Evolutionary conservation across 2,329 filamentous ascomycete species (phyloP).

Genomic region (Ophiostoma triangulosporum): DNA sequence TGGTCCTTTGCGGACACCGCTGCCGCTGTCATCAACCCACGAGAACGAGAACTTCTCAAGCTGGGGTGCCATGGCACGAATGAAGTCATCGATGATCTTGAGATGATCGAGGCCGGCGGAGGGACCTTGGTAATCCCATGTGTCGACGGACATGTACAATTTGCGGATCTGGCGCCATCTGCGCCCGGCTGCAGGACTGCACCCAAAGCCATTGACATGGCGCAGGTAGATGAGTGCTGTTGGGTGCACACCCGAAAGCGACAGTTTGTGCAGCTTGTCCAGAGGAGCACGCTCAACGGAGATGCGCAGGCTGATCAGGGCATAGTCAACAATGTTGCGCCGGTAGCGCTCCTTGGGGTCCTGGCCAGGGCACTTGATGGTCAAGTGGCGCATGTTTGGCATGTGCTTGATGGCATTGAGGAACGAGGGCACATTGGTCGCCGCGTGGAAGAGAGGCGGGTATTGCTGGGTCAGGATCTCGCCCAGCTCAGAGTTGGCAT

Average conservation of each 20-base stretch:
- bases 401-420: conserved; percentile 58
- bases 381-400: conserved; percentile 58
- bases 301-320: conserved; percentile 74
- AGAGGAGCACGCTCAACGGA: conserved; percentile 63
- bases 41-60: conserved; percentile 62
- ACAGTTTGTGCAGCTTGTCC: conserved; percentile 51
- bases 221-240: conserved; percentile 66
- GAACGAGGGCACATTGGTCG: conserved; percentile 77
- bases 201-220: conserved; percentile 59
- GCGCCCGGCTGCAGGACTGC: conserved; percentile 54
- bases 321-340: conserved; percentile 72
- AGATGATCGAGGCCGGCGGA: conserved; percentile 54
- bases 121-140: conserved; percentile 48
- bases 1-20: conserved; percentile 41
- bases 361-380: conserved; percentile 63
- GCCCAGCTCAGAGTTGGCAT: conserved; percentile 65
- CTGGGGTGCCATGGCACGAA: conserved; percentile 52
- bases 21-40: conserved; percentile 45
- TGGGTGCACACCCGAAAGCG: conserved; percentile 61
- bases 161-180: conserved; percentile 68
- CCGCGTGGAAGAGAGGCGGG: conserved; percentile 76
- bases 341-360: conserved; percentile 56
- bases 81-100: conserved; percentile 70
- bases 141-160: conserved; percentile 58
- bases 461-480: conserved; percentile 78